Evolutionary conservation across 2,329 filamentous ascomycete genomes (phyloP).

Genomic region (Herpotrichia juniperi): DNA sequence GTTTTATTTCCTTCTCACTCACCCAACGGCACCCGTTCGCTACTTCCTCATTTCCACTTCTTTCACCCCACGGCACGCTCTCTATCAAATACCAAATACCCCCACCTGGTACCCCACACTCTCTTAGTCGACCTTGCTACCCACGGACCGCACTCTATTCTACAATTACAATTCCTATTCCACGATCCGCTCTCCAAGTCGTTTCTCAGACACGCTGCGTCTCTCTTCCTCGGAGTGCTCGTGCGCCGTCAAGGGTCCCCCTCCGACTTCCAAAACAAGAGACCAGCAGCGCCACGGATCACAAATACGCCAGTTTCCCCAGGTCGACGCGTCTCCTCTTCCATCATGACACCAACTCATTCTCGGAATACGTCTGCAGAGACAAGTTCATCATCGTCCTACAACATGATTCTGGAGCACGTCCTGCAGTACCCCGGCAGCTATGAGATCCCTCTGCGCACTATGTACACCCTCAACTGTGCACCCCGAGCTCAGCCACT

Average conservation of each 20-base stretch:
- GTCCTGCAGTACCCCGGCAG: constrained; percentile 65
- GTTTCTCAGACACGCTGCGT: constrained; percentile 8
- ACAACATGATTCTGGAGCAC: constrained; percentile 47
- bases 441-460: constrained; percentile 70
- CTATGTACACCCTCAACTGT: constrained; percentile 71
- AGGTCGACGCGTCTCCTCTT: background rate
- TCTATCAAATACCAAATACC: background rate
- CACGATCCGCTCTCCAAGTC: background rate
- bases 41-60: background rate
- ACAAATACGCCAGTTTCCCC: constrained; percentile 1
- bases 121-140: constrained; percentile 3
- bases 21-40: constrained; percentile 2
- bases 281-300: background rate
- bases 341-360: constrained; percentile 40
- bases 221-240: constrained; percentile 4
- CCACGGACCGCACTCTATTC: constrained; percentile 20
- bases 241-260: constrained; percentile 9
- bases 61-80: background rate
- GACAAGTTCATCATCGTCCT: constrained; percentile 38
- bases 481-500: constrained; percentile 55
- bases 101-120: constrained; percentile 7
- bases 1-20: background rate
- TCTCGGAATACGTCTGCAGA: constrained; percentile 47
- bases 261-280: constrained; percentile 4
- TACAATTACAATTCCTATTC: constrained; percentile 1